Evolutionary conservation across 305 asterid species (phyloP), one percentile per base, ranked within the genome.

Genomic region (Fraxinus baroniana): DNA sequence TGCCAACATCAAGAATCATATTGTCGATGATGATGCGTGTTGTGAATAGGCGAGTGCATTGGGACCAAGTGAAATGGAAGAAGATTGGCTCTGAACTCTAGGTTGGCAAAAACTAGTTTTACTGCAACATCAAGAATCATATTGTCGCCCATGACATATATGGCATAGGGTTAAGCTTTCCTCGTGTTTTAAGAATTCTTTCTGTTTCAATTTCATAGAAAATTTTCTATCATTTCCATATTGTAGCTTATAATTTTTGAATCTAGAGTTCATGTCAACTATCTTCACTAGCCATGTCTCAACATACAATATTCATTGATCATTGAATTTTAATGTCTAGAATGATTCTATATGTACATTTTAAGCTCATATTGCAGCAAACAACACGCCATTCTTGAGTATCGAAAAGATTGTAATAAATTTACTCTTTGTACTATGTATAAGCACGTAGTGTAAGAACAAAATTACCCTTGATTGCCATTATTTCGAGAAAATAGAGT

Each of bases 281-380:
- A 7, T 41, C 15, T 4, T 57, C 60, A 32, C 30, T 35, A 76
- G 39, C 28, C 17, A 24, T 70, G 22, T 17, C 57, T 46, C 36
- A 44, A 66, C 41, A 52, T 37, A 32, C 57, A 52, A 36, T 22
- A 64, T 62, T 71, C 73, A 44, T 24, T 86, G 62, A 80, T 60
- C 44, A 28, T 28, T 62, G 41, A 30, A 46, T 78, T 86, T 78
- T 78, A 35, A 79, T 84, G 7, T 81, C 84, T 92, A 94, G 98
- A 94, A 71, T 98, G 98, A 78, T 92, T 94, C 20, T 92, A 94
- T 81, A 93, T 41, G 49, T 96, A 39, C 98, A 96, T 84, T 98
- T 97, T 33, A 94, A 96, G 92, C 87, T 96, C 99, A 36, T 96
- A 98, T 78, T 94, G 99, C 91, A 96, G 98, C 92, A 96, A 96